Conservation (phyloP, 1,284 basidiomycete species). For the Stereum hirsutum region DNA sequence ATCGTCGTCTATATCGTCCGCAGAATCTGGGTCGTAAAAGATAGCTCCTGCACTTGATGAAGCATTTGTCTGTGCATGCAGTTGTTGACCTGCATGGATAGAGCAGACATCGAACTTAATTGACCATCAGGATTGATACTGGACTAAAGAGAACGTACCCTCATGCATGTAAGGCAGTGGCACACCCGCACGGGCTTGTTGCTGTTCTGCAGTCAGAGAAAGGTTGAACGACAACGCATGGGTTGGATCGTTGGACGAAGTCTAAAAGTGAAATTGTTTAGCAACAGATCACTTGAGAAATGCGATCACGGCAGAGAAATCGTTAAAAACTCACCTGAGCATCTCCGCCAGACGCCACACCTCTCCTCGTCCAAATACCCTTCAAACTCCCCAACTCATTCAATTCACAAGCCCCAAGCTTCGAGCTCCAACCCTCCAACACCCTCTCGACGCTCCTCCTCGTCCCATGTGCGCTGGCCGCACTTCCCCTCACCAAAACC, state of each 20-base stretch:
- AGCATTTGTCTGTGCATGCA: conserved; percentile 1
- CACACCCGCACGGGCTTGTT: conserved; percentile 68
- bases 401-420: conserved; percentile 32
- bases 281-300: background rate
- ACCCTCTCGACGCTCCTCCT: conserved; percentile 48
- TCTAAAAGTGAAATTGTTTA: no score
- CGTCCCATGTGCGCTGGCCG: conserved; percentile 23
- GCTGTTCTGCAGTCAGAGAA: conserved; percentile 76
- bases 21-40: conserved; percentile 78
- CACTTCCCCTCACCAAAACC: conserved; percentile 35
- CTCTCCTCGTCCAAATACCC: conserved; percentile 32
- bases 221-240: conserved; percentile 80
- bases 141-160: conserved; percentile 47
- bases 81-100: conserved; percentile 17
- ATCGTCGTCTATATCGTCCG: conserved; percentile 83
- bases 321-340: no score
- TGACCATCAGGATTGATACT: no score
- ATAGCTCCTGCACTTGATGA: conserved; percentile 32
- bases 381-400: conserved; percentile 38
- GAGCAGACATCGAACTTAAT: background rate
- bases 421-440: conserved; percentile 53
- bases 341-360: no score
- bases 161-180: conserved; percentile 83
- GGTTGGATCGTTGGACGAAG: conserved; percentile 42
- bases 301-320: no score